Percentiles rank a stretch among this genome's conserved stretches.
Evolutionary conservation across 2,329 filamentous ascomycete genomes (phyloP).

Genomic region (Lojkania enalia): DNA sequence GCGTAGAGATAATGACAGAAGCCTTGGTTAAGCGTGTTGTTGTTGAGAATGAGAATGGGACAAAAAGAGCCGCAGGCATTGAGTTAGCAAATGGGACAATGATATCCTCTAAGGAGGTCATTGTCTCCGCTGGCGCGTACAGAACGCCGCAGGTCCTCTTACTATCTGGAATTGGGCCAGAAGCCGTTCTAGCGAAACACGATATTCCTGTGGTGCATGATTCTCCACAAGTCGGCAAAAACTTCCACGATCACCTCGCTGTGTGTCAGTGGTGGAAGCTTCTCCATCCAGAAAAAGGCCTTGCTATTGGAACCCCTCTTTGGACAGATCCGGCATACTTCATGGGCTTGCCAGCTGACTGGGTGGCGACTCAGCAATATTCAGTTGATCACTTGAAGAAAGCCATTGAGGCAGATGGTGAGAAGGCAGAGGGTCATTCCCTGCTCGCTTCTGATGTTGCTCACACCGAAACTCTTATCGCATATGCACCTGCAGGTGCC

Average conservation of each 20-base stretch:
- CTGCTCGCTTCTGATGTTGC: conserved; percentile 20
- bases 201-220: conserved; percentile 21
- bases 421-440: not conserved
- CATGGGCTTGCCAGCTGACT: conserved; percentile 22
- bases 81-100: conserved; percentile 27
- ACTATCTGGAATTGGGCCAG: conserved; percentile 43
- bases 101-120: conserved; percentile 43
- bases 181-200: conserved; percentile 14
- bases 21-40: conserved; percentile 16
- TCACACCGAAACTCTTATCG: conserved; percentile 19
- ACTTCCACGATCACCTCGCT: conserved; percentile 23
- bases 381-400: conserved; percentile 8
- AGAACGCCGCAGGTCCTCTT: conserved; percentile 46
- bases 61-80: conserved; percentile 31
- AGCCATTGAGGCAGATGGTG: conserved; percentile 1
- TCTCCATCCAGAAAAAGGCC: conserved; percentile 22
- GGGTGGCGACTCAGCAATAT: conserved; percentile 13
- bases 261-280: conserved; percentile 21
- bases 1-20: conserved; percentile 16
- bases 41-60: conserved; percentile 9
- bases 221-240: conserved; percentile 24
- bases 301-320: conserved; percentile 15
- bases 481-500: not conserved
- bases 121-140: conserved; percentile 45
- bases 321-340: conserved; percentile 19